Percentiles rank a stretch among this genome's conserved stretches.
These are phyloP conservation scores for Diaporthe australafricana DNA, from an alignment of 2,329 filamentous ascomycete species.

Conservation along the genomic window DNA sequence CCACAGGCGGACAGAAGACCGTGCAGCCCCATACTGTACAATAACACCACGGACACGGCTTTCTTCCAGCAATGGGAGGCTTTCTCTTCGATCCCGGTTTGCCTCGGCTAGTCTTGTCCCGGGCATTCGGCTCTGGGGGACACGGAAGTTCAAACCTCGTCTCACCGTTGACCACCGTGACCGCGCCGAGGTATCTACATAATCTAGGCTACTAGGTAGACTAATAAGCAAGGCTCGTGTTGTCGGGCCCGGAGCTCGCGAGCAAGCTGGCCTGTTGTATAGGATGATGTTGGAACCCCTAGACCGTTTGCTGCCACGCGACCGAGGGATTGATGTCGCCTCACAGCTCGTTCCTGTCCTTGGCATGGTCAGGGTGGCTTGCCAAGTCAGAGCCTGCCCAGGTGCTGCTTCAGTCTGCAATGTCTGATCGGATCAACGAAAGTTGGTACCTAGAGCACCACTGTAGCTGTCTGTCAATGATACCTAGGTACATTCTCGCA, in stretches of 20 bases:
- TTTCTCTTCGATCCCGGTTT: background rate
- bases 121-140: background rate
- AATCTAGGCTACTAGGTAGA: too few relatives aligned
- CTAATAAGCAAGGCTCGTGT: background rate
- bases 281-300: background rate
- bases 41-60: background rate
- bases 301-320: background rate
- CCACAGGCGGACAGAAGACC: slow-evolving; percentile 4
- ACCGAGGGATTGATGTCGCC: background rate
- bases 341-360: background rate
- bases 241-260: background rate
- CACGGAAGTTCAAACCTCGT: too few relatives aligned
- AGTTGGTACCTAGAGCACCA: too few relatives aligned
- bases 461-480: too few relatives aligned
- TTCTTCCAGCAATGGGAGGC: slow-evolving; percentile 19
- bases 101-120: slow-evolving; percentile 20
- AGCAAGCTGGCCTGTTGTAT: background rate
- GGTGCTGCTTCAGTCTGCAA: too few relatives aligned
- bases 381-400: too few relatives aligned
- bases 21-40: slow-evolving; percentile 10
- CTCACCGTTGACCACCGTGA: too few relatives aligned
- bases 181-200: too few relatives aligned
- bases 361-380: too few relatives aligned
- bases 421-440: too few relatives aligned
- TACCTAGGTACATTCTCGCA: too few relatives aligned